Conservation (phyloP, 495 filamentous ascomycete genomes). For the Neurospora terricola region DNA sequence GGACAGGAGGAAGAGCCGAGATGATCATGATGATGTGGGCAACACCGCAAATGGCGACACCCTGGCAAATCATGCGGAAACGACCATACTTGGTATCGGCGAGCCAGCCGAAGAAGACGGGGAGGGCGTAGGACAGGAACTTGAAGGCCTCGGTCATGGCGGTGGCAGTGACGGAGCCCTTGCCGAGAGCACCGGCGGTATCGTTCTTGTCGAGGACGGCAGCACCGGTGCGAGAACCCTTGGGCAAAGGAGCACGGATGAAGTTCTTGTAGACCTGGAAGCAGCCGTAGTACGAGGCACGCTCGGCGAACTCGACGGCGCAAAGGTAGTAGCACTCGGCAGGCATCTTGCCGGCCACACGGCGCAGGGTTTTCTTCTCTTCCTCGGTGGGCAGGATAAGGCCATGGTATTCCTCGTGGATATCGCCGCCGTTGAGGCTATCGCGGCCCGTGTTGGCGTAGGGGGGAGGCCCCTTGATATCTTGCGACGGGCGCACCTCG, state of each 20-base stretch:
- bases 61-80: slow-evolving; percentile 51
- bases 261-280: slow-evolving; percentile 52
- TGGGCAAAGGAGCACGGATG: slow-evolving; percentile 41
- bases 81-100: slow-evolving; percentile 48
- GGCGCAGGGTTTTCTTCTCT: slow-evolving; percentile 41
- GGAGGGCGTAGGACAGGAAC: slow-evolving; percentile 48
- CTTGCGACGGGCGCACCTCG: slow-evolving; percentile 1
- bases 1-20: slow-evolving; percentile 45
- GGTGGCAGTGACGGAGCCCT: slow-evolving; percentile 47
- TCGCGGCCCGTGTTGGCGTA: slow-evolving; percentile 1
- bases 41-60: slow-evolving; percentile 47
- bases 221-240: slow-evolving; percentile 49
- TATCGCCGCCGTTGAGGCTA: slow-evolving; percentile 8
- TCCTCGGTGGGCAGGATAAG: slow-evolving; percentile 42
- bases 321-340: slow-evolving; percentile 40
- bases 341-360: slow-evolving; percentile 41
- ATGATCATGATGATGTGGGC: slow-evolving; percentile 55
- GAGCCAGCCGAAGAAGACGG: slow-evolving; percentile 49
- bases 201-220: slow-evolving; percentile 39
- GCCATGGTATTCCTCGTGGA: slow-evolving; percentile 25
- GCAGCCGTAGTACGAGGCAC: slow-evolving; percentile 49
- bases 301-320: slow-evolving; percentile 48
- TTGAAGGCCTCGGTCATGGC: slow-evolving; percentile 46
- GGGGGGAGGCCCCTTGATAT: background rate
- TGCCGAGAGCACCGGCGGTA: slow-evolving; percentile 48